Evolutionary conservation across 2,329 filamentous ascomycete species (phyloP), one percentile per base, ranked within the genome.

Genomic region (Arachnomyces sp.): DNA sequence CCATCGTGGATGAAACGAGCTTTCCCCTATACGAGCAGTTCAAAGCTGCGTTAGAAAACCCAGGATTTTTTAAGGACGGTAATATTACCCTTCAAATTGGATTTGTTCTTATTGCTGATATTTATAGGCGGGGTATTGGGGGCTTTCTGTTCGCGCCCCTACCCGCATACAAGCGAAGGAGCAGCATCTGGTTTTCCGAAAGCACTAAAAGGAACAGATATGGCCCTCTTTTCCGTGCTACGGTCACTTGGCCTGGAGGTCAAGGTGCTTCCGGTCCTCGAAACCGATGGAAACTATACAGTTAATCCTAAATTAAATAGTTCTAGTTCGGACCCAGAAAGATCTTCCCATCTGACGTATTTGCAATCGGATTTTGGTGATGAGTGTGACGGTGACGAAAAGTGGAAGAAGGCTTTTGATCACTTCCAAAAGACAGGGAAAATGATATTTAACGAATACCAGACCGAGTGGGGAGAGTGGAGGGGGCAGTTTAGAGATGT

Each of bases 151-250:
- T 60, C 61, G 3, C 69, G 76, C 39, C 57, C 61, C 0, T 76
- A 76, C 45, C 58, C 69, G 0, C 68, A 75, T 38, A 56, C 59
- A 1, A 60, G 49, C 3, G 5, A 47, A 1, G 4, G 38, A 3
- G 50, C 53, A 1, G 15, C 45, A 1, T 12, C 35, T 0, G 31
- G 46, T 3, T 50, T 71, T 1, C 66, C 65, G 0, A 52, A 50
- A 3, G 51, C 53, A 1, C 53, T 75, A 4, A 75, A 74, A 47
- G 69, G 71, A 0, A 46, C 63, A 1, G 72, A 75, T 43, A 61
- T 69, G 44, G 54, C 62, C 0, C 42, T 72, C 1, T 74, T 66
- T 44, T 49, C 54, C 0, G 47, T 56, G 0, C 60, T 71, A 35
- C 40, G 45, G 8, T 48, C 55, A 0, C 49, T 69, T 0, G 58